These are phyloP conservation scores for Coemansia aciculifera DNA, from an alignment of 192 early-diverging fungal genomes.

Conservation along the genomic window DNA sequence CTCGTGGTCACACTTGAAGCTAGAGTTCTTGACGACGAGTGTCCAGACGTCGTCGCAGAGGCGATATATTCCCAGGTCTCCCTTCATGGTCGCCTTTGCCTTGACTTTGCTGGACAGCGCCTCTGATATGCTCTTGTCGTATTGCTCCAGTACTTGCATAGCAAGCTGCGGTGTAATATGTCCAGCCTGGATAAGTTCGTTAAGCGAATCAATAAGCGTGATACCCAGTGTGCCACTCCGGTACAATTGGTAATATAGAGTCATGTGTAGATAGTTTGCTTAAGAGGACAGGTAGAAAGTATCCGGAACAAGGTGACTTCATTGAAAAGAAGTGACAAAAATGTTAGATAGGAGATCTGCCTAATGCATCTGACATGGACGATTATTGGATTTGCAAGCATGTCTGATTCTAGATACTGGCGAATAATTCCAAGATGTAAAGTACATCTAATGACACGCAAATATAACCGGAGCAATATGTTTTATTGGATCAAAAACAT, in stretches of 20 bases:
- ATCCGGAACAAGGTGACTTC: background rate
- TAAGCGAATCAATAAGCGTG: constrained; percentile 94
- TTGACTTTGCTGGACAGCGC: constrained; percentile 78
- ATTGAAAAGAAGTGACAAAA: background rate
- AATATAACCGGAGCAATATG: too few species aligned
- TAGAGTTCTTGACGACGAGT: constrained; percentile 82
- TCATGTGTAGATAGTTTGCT: constrained; percentile 19
- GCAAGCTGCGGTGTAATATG: constrained; percentile 92
- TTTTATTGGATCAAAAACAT: too few species aligned
- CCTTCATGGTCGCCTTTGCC: constrained; percentile 79
- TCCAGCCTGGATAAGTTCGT: constrained; percentile 87
- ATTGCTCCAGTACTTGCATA: constrained; percentile 84
- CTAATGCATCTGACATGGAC: background rate
- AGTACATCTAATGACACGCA: too few species aligned
- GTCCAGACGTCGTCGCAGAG: constrained; percentile 99
- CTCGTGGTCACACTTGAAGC: constrained; percentile 85
- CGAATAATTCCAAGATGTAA: too few species aligned
- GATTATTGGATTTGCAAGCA: background rate
- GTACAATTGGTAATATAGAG: constrained; percentile 72
- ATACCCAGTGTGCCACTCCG: constrained; percentile 77
- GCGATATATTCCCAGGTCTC: constrained; percentile 78
- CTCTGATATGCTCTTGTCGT: constrained; percentile 77
- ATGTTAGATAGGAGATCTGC: background rate
- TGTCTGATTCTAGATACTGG: too few species aligned
- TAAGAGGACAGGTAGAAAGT: background rate